A percentile compares a stretch with the other conserved stretches of the same genome.
Evolutionary conservation across 352 stramenopile species (phyloP).

Genomic region (Pythium plurisporium): DNA sequence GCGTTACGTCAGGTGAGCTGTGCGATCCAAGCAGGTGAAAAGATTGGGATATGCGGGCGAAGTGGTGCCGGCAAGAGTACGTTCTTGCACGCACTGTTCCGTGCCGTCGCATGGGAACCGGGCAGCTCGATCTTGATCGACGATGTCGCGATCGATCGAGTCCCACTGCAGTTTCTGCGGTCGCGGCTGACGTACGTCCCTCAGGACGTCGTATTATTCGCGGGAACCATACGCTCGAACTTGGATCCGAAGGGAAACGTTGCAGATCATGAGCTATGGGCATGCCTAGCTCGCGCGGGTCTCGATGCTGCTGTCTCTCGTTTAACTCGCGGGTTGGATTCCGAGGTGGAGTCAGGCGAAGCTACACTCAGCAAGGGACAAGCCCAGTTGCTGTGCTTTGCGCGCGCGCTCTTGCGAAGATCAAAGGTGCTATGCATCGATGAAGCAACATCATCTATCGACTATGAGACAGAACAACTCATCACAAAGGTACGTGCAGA

Average conservation of each 20-base stretch:
- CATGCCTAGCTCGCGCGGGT: constrained; percentile 37
- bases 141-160: constrained; percentile 46
- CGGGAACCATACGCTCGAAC: constrained; percentile 78
- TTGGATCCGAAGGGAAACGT: constrained; percentile 55
- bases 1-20: constrained; percentile 48
- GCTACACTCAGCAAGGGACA: constrained; percentile 70
- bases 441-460: constrained; percentile 88
- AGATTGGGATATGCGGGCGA: constrained; percentile 81
- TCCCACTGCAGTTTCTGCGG: constrained; percentile 66
- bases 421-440: constrained; percentile 94
- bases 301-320: constrained; percentile 41
- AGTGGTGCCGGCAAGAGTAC: constrained; percentile 91
- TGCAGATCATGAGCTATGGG: constrained; percentile 58
- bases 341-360: constrained; percentile 37
- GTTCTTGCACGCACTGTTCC: constrained; percentile 79
- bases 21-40: constrained; percentile 46
- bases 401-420: constrained; percentile 73
- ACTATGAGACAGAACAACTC: constrained; percentile 82
- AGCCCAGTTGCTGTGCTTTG: constrained; percentile 70
- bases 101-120: constrained; percentile 46
- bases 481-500: constrained; percentile 64
- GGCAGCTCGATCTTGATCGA: constrained; percentile 69
- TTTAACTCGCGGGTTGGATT: constrained; percentile 47
- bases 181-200: constrained; percentile 77
- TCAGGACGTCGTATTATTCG: constrained; percentile 80